A percentile compares a stretch with the other conserved stretches of the same genome.
These are phyloP conservation scores for Cardamine chenopodiifolia DNA, from an alignment of 345 rosid species.

Conservation along the genomic window DNA sequence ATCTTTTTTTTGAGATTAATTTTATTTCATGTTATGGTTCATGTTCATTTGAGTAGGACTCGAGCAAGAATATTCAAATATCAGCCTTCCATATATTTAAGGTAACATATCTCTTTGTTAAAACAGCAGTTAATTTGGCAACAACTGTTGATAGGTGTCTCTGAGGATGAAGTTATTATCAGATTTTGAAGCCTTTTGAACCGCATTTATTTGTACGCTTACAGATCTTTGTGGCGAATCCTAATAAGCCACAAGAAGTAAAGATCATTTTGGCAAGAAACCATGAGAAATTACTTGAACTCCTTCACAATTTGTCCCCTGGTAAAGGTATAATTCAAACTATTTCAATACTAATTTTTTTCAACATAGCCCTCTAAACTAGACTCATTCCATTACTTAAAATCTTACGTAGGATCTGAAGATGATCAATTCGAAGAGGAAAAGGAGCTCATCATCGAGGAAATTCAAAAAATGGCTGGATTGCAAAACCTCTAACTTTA, in stretches of 20 bases:
- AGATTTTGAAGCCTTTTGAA: constrained; percentile 1
- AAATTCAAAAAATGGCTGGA: constrained; percentile 65
- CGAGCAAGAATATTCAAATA: constrained; percentile 90
- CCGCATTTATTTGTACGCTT: neutral
- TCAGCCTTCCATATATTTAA: constrained; percentile 96
- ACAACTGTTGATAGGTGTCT: constrained; percentile 14
- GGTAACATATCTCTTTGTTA: constrained; percentile 47
- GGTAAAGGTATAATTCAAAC: constrained; percentile 67
- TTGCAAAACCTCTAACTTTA: constrained; percentile 42
- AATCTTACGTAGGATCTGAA: constrained; percentile 55
- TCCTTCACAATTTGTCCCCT: constrained; percentile 67
- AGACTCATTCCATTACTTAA: constrained; percentile 1
- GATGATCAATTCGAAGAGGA: constrained; percentile 97
- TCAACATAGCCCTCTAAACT: neutral
- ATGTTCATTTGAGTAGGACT: constrained; percentile 62
- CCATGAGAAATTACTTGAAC: constrained; percentile 67
- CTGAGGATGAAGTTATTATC: constrained; percentile 12
- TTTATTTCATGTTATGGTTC: neutral
- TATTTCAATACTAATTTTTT: neutral
- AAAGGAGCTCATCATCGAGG: constrained; percentile 85
- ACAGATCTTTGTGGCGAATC: constrained; percentile 97
- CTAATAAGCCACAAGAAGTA: constrained; percentile 87
- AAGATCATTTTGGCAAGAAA: constrained; percentile 86
- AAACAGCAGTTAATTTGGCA: no score
- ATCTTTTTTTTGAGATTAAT: neutral